A percentile compares a stretch with the other conserved stretches of the same genome.
phyloP scores from a whole-genome alignment of 345 rosid genomes.

The Brassica incana region DNA sequence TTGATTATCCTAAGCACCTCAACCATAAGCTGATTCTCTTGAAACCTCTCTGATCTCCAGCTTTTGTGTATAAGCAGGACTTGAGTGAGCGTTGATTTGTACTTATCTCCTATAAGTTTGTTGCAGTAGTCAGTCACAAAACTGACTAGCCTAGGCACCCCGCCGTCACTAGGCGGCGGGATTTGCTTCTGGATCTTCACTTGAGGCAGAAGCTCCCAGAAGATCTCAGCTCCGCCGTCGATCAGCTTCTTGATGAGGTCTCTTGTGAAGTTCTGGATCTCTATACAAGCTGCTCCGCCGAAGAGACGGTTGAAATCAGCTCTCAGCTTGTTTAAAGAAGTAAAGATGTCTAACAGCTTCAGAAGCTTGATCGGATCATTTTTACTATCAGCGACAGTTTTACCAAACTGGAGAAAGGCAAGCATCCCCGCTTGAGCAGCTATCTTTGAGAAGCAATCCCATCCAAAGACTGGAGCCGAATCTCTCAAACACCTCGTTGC shows the following conservation, averaged over 20 bases:
- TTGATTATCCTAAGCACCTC: slow-evolving; percentile 74
- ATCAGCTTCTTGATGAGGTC: slow-evolving; percentile 89
- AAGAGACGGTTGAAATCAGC: slow-evolving; percentile 92
- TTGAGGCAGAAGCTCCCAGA: slow-evolving; percentile 91
- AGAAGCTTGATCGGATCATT: slow-evolving; percentile 93
- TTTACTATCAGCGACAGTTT: slow-evolving; percentile 87
- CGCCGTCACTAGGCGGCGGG: slow-evolving; percentile 84
- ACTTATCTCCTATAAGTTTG: slow-evolving; percentile 73
- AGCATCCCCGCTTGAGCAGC: slow-evolving; percentile 97
- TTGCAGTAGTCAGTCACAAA: slow-evolving; percentile 87
- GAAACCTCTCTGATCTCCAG: slow-evolving; percentile 92
- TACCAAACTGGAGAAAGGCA: slow-evolving; percentile 93
- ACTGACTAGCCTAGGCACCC: slow-evolving; percentile 77
- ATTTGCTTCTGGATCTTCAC: slow-evolving; percentile 83
- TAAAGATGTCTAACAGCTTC: slow-evolving; percentile 84
- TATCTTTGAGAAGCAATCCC: slow-evolving; percentile 95
- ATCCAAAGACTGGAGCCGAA: slow-evolving; percentile 81
- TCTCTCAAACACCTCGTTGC: slow-evolving; percentile 94
- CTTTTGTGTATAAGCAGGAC: slow-evolving; percentile 83
- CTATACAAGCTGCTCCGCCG: slow-evolving; percentile 91
- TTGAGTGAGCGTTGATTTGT: slow-evolving; percentile 76
- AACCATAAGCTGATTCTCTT: slow-evolving; percentile 66
- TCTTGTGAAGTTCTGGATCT: slow-evolving; percentile 89
- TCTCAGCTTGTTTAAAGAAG: slow-evolving; percentile 82
- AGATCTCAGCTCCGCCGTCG: slow-evolving; percentile 87